These are phyloP conservation scores for Nicotiana knightiana DNA, from an alignment of 257 asterid species.

Conservation along the genomic window DNA sequence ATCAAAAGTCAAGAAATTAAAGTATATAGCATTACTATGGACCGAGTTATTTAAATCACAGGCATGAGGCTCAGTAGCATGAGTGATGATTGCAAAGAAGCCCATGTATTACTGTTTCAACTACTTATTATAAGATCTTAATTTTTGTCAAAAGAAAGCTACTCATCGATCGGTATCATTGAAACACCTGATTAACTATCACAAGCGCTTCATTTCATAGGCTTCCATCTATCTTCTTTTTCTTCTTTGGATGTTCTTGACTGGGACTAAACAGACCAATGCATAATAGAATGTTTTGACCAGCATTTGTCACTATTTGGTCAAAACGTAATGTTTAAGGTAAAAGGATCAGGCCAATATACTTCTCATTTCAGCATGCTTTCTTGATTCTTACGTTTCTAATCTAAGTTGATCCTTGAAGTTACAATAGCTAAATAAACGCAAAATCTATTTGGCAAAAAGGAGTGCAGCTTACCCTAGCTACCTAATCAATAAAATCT, in stretches of 20 bases:
- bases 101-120: conserved; percentile 15
- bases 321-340: background rate
- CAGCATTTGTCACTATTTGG: background rate
- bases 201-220: background rate
- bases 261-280: too few relatives aligned
- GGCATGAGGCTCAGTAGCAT: conserved; percentile 1
- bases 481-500: too few relatives aligned
- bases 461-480: too few relatives aligned
- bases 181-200: background rate
- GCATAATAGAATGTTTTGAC: background rate
- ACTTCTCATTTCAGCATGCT: background rate
- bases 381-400: background rate
- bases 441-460: too few relatives aligned
- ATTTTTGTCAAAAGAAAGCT: background rate
- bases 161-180: background rate
- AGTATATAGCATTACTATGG: background rate
- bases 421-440: too few relatives aligned
- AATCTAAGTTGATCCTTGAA: too few relatives aligned
- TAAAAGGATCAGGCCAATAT: background rate
- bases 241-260: background rate
- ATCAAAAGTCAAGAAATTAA: background rate
- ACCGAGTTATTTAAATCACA: background rate
- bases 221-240: background rate
- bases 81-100: conserved; percentile 8
- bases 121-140: background rate